Conservation (phyloP, 2,329 filamentous ascomycete genomes). For the Diplodia intermedia region DNA sequence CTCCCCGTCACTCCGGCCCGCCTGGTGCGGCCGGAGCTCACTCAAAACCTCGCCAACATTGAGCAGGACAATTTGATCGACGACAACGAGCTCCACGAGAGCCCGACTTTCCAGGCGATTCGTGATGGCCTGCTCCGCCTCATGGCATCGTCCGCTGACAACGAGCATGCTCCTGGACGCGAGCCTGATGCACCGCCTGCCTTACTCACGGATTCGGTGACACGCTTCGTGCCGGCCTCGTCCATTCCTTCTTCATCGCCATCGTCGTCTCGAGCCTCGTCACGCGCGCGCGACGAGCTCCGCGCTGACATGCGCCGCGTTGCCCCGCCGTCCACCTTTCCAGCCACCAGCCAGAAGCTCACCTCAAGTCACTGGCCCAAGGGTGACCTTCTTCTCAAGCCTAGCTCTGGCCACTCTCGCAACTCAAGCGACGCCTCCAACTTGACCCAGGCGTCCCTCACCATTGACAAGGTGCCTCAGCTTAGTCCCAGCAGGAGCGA, state of each 20-base stretch:
- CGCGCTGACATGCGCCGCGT: conserved; percentile 13
- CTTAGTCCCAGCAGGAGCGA: conserved; percentile 19
- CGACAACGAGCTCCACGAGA: neutral
- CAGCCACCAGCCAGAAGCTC: neutral
- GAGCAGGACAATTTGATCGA: neutral
- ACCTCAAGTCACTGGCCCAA: conserved; percentile 4
- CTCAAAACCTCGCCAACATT: neutral
- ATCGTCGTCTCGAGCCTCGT: neutral
- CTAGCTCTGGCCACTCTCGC: conserved; percentile 1
- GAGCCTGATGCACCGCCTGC: neutral
- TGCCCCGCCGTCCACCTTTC: neutral
- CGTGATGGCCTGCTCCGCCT: conserved; percentile 10
- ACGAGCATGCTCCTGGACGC: neutral
- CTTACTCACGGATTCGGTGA: neutral
- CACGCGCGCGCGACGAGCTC: conserved; percentile 3
- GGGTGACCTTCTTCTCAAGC: neutral
- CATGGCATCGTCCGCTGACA: neutral
- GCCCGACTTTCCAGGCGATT: neutral
- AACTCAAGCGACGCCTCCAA: neutral
- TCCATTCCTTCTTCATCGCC: neutral
- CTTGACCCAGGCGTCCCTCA: neutral
- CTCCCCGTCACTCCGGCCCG: neutral
- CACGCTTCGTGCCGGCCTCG: conserved; percentile 1
- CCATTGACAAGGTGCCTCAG: neutral
- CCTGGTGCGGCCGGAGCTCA: neutral